Evolutionary conservation across 225 moss, liverwort and hornwort species (phyloP), one percentile per base, ranked within the genome.

Genomic region (Lunularia cruciata): DNA sequence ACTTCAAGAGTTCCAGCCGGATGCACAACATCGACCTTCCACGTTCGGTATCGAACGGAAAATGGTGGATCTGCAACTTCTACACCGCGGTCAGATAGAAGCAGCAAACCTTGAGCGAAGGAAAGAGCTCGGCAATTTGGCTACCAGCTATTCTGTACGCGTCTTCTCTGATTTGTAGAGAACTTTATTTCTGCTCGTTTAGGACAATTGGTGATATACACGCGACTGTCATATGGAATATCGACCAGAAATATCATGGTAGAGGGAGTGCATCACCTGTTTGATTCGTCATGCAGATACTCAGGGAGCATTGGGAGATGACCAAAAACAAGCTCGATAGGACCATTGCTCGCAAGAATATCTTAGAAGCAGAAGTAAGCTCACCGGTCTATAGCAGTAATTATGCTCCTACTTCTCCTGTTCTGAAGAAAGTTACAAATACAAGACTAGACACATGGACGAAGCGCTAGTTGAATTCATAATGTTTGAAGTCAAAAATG

Each of bases 61-160:
- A 31, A 81, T 76, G 27, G 86, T 92, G 48, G 92, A 98, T 64
- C 86, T 92, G 61, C 72, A 75, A 20, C 83, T 92, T 53, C 61
- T 75, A 15, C 90, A 92, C 54, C 81, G 79, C 8, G 85, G 86
- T 69, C 80, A 86, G 48, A 46, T 98, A 33, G 96, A 93, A 61
- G 81, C 71, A 57, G 12, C 86, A 40, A 90, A 98, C 47, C 64
- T 53, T 23, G 89, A 98, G 63, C 81, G 86, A 39, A 81, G 85
- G 56, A 60, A 83, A 27, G 90, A 98, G 38, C 86, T 90, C 65
- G 91, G 86, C 53, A 93, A 89, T 48, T 60, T 93, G 18, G 80
- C 83, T 18, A 79, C 69, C 56, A 89, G 86, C 70, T 98, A 93
- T 72, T 30, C 77, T 74, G 96, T 96, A 20, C 15, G 77, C 13